Conservation (phyloP, 129 eudicot species). For the Flaveria ramosissima region DNA sequence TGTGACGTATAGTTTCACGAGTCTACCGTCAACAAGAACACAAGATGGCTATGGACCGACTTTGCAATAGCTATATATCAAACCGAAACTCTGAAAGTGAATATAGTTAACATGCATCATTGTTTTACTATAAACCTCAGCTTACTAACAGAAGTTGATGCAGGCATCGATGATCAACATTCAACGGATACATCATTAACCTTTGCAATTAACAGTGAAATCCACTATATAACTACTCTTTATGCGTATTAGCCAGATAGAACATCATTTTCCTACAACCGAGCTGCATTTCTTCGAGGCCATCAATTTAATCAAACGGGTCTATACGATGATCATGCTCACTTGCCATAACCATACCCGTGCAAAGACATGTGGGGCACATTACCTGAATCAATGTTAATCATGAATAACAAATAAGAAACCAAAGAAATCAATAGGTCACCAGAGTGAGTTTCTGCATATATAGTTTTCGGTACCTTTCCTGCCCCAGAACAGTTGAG, state of each 20-base stretch:
- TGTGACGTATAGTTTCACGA: too few species aligned
- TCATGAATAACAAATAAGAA: neutral
- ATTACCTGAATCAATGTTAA: conserved; percentile 55
- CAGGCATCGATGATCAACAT: neutral
- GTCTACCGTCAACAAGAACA: too few species aligned
- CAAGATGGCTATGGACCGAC: too few species aligned
- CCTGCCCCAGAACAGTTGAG: conserved; percentile 91
- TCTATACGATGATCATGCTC: conserved; percentile 91
- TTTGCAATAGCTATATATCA: too few species aligned
- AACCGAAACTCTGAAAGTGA: neutral
- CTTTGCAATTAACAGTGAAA: neutral
- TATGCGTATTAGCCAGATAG: conserved; percentile 12
- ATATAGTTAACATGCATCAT: neutral
- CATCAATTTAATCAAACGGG: conserved; percentile 60
- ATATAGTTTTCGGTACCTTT: conserved; percentile 51
- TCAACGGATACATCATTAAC: neutral
- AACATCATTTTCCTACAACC: conserved; percentile 6
- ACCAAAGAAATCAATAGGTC: neutral
- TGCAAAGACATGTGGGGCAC: conserved; percentile 99
- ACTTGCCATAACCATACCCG: conserved; percentile 98
- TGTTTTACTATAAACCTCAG: neutral
- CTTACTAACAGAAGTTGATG: neutral
- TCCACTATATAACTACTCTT: conserved; percentile 6
- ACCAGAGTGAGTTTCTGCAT: neutral
- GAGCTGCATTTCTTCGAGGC: neutral